Evolutionary conservation across 73 alveolate species (phyloP).

Genomic region (Effrenium voratum): DNA sequence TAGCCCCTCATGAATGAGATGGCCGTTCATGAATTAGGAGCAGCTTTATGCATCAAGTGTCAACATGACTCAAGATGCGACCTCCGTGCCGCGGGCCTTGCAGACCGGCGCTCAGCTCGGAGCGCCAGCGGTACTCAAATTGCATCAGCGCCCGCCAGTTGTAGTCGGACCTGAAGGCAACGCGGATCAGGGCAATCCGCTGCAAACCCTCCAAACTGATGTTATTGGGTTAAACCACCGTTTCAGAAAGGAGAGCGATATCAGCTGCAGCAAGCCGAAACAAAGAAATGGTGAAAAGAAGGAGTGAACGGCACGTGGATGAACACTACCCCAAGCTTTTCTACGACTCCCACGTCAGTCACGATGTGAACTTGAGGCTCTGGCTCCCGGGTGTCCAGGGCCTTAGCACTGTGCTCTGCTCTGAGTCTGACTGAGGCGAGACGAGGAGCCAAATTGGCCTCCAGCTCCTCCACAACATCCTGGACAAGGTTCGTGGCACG

Average conservation of each 20-base stretch:
- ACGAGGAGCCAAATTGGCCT: conserved; percentile 40
- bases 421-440: background rate
- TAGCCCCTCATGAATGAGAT: no score
- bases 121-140: conserved; percentile 90
- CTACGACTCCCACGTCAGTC: no score
- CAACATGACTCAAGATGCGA: no score
- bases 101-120: conserved; percentile 58
- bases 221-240: no score
- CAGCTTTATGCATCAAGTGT: no score
- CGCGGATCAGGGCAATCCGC: no score
- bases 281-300: background rate
- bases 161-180: conserved; percentile 31
- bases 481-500: conserved; percentile 71
- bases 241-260: no score
- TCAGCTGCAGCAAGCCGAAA: background rate
- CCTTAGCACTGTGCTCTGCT: background rate
- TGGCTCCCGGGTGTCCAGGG: conserved; percentile 63
- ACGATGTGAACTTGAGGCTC: background rate
- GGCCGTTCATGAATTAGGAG: no score
- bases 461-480: conserved; percentile 86
- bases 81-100: conserved; percentile 7
- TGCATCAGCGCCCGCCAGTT: conserved; percentile 92
- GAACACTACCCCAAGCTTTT: no score
- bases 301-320: no score
- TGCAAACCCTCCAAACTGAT: no score